Evolutionary conservation across 225 moss, liverwort and hornwort species (phyloP).

Genomic region (Anthoceros angustus): DNA sequence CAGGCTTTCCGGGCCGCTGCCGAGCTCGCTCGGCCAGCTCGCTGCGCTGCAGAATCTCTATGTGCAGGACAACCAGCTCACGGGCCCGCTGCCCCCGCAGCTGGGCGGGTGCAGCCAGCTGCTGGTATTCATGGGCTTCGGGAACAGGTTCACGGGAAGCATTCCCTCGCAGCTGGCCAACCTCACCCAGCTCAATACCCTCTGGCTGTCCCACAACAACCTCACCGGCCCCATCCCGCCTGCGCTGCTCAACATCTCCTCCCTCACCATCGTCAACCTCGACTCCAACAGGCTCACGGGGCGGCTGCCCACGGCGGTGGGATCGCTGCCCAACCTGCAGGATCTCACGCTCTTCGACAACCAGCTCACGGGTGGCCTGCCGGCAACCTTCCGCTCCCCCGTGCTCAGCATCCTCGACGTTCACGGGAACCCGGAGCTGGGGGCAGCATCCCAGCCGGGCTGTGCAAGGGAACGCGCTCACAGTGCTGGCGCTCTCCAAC

Average conservation of each 20-base stretch:
- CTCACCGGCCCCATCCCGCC: neutral
- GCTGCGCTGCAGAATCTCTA: conserved; percentile 13
- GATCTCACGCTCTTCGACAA: conserved; percentile 15
- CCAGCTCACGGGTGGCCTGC: conserved; percentile 3
- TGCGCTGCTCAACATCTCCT: neutral
- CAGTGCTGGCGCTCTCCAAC: neutral
- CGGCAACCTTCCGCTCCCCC: neutral
- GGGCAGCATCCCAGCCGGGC: neutral
- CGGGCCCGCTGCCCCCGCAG: conserved; percentile 17
- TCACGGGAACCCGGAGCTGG: neutral
- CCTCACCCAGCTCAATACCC: neutral
- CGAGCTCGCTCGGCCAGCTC: conserved; percentile 18
- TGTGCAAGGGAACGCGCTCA: neutral
- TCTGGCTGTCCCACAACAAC: neutral
- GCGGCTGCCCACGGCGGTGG: conserved; percentile 11
- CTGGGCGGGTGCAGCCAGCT: conserved; percentile 6
- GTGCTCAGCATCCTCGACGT: neutral
- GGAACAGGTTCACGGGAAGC: neutral
- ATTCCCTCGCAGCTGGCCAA: neutral
- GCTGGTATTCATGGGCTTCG: neutral
- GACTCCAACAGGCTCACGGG: conserved; percentile 8
- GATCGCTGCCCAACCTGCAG: conserved; percentile 11
- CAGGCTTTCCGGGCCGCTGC: conserved; percentile 16
- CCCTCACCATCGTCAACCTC: conserved; percentile 8
- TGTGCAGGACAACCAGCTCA: conserved; percentile 17